These are phyloP conservation scores for Nephelium lappaceum DNA, from an alignment of 345 rosid species.

Conservation along the genomic window DNA sequence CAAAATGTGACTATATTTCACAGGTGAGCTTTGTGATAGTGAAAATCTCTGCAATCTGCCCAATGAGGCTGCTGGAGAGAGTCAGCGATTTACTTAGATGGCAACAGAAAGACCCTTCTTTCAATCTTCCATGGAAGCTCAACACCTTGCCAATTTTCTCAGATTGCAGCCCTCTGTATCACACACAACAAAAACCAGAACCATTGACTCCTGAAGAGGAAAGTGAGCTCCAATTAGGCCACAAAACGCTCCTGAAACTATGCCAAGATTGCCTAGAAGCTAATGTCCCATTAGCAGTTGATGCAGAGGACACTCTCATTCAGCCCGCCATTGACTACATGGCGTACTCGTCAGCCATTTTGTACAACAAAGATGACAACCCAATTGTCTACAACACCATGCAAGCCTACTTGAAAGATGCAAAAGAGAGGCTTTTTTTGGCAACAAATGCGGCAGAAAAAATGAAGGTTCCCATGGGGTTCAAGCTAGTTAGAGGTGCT, in stretches of 20 bases:
- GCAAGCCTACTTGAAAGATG: constrained; percentile 84
- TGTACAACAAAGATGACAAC: constrained; percentile 46
- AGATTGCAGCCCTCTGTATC: constrained; percentile 69
- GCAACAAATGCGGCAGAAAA: constrained; percentile 57
- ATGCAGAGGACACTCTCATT: constrained; percentile 78
- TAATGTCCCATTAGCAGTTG: constrained; percentile 56
- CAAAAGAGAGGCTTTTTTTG: constrained; percentile 60
- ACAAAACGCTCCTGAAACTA: constrained; percentile 49
- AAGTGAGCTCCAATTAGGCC: constrained; percentile 52
- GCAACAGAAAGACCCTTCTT: constrained; percentile 62
- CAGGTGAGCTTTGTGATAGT: constrained; percentile 80
- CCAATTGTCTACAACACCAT: constrained; percentile 71
- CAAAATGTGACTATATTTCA: too few relatives aligned
- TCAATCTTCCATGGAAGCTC: constrained; percentile 78
- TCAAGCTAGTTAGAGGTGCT: constrained; percentile 89
- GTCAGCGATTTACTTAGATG: constrained; percentile 81
- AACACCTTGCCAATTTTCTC: constrained; percentile 66
- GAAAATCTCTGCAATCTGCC: constrained; percentile 82
- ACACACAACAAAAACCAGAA: constrained; percentile 62
- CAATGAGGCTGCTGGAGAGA: constrained; percentile 58
- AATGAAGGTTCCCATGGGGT: constrained; percentile 65
- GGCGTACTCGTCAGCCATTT: constrained; percentile 59
- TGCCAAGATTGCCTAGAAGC: constrained; percentile 59
- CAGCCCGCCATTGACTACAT: constrained; percentile 92
- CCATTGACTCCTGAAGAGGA: constrained; percentile 68